A percentile compares a stretch with the other conserved stretches of the same genome.
These are phyloP conservation scores for Diplodia corticola DNA, from an alignment of 2,329 filamentous ascomycete genomes.

Conservation along the genomic window DNA sequence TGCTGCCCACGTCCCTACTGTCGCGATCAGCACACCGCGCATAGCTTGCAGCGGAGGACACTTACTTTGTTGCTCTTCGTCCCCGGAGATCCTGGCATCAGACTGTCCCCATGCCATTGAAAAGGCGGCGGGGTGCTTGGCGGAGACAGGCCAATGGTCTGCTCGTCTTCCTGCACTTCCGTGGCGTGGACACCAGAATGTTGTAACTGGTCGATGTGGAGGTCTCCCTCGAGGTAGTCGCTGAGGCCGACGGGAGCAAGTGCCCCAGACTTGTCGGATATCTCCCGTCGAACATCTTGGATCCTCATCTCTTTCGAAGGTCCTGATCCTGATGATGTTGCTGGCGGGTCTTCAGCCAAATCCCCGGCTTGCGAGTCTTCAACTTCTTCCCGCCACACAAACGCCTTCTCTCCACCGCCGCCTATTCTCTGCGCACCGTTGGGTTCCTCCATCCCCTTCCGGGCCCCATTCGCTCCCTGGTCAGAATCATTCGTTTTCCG, in stretches of 20 bases:
- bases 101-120: background rate
- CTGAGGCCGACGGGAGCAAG: background rate
- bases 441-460: background rate
- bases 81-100: background rate
- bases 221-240: conserved; percentile 1
- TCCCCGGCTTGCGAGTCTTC: background rate
- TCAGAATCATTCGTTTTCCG: background rate
- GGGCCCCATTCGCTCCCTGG: background rate
- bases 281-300: background rate
- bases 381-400: background rate
- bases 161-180: background rate
- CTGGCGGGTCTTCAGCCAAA: no score
- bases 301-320: background rate
- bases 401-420: background rate
- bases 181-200: background rate
- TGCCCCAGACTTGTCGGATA: background rate
- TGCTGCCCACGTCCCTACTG: background rate
- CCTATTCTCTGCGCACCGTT: background rate
- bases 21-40: background rate
- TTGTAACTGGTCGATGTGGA: background rate
- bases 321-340: background rate
- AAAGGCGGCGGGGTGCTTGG: background rate
- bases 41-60: background rate
- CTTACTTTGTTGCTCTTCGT: background rate
- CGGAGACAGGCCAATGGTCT: background rate